Conservation (phyloP, 164 flowering plant species). For the Brasenia schreberi region DNA sequence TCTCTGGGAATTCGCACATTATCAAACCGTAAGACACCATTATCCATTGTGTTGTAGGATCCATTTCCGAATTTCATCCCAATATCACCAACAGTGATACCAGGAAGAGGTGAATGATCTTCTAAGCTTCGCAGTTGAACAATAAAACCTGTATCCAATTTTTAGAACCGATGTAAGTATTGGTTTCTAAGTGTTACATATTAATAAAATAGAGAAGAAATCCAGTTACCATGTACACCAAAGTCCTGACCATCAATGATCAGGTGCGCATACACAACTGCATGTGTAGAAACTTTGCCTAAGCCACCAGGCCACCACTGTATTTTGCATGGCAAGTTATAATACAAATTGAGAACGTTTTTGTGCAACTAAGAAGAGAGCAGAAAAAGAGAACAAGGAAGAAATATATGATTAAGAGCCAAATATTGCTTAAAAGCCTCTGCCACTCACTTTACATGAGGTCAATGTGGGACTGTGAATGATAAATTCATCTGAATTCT, state of each 20-base stretch:
- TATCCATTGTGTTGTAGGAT: constrained; percentile 92
- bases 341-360: not conserved
- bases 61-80: constrained; percentile 99
- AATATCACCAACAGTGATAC: constrained; percentile 89
- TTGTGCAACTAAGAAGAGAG: not conserved
- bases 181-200: not conserved
- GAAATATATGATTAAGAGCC: not conserved
- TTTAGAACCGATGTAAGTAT: not conserved
- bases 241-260: constrained; percentile 56
- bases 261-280: constrained; percentile 80
- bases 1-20: constrained; percentile 86
- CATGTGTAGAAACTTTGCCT: constrained; percentile 95
- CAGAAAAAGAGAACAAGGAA: not conserved
- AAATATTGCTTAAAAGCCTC: not conserved
- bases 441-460: constrained; percentile 74
- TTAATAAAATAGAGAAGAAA: not conserved
- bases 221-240: constrained; percentile 70
- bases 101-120: constrained; percentile 85
- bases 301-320: constrained; percentile 99
- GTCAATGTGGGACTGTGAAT: constrained; percentile 90
- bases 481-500: constrained; percentile 72
- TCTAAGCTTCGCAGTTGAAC: constrained; percentile 90
- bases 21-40: constrained; percentile 82
- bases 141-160: constrained; percentile 54
- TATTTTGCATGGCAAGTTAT: not conserved